Percentiles rank a stretch among this genome's conserved stretches.
phyloP scores from a whole-genome alignment of 768 basidiomycete genomes.

The Termitomyces sp. region DNA sequence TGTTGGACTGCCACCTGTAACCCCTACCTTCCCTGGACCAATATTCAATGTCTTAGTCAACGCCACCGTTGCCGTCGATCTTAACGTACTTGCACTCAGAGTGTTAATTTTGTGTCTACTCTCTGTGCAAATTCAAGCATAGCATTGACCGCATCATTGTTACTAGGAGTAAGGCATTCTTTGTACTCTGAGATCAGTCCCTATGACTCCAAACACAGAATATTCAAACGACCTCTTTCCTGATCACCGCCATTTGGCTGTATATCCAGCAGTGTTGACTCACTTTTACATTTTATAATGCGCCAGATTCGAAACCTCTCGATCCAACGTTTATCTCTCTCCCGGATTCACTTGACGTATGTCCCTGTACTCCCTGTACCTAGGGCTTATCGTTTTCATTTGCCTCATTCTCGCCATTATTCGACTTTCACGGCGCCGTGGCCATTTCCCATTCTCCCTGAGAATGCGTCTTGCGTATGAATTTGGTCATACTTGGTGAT shows the following conservation, averaged over 20 bases:
- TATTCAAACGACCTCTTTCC: not conserved
- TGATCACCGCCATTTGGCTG: conserved; percentile 5
- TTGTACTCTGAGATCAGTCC: conserved; percentile 1
- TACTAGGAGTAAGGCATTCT: not conserved
- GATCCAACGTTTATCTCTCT: not conserved
- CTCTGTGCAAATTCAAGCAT: not conserved
- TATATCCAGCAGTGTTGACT: not conserved
- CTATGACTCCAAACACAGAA: conserved; percentile 3
- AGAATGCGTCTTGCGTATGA: conserved; percentile 18
- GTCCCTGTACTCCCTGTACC: not conserved
- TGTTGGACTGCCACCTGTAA: not conserved
- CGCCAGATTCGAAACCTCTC: not conserved
- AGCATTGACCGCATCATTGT: not conserved
- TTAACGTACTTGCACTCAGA: not conserved
- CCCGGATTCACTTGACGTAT: not conserved
- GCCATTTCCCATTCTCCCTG: conserved; percentile 9
- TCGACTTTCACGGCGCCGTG: conserved; percentile 5
- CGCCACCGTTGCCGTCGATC: not conserved
- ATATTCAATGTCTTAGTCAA: not conserved
- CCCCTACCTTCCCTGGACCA: not conserved
- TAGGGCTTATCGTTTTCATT: conserved; percentile 11
- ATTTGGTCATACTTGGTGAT: conserved; percentile 3
- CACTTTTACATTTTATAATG: not conserved
- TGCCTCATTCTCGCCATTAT: conserved; percentile 10
- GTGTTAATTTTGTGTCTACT: not conserved